Conservation (phyloP, 2,329 filamentous ascomycete species). For the Coniochaeta sp. region DNA sequence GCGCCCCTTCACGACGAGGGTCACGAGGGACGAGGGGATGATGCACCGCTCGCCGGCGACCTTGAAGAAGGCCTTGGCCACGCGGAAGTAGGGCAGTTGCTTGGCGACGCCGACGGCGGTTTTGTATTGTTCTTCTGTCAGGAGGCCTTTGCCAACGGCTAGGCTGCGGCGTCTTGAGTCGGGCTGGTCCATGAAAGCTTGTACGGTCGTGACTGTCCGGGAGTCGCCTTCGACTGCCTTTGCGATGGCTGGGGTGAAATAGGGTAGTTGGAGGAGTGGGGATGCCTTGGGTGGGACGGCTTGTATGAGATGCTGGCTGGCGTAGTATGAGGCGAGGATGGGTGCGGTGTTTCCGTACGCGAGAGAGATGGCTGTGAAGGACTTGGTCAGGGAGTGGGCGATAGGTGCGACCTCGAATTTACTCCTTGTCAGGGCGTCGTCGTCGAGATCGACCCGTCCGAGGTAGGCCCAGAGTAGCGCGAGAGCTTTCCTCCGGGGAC, state of each 20-base stretch:
- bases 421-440: constrained; percentile 67
- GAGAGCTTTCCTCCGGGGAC: constrained; percentile 74
- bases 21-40: constrained; percentile 85
- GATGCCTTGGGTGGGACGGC: constrained; percentile 76
- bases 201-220: constrained; percentile 68
- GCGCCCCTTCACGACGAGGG: constrained; percentile 89
- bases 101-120: constrained; percentile 68
- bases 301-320: constrained; percentile 83
- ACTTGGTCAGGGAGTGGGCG: constrained; percentile 75
- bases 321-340: constrained; percentile 72
- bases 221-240: constrained; percentile 66
- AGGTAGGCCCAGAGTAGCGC: constrained; percentile 94
- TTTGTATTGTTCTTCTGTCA: constrained; percentile 70
- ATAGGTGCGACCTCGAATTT: constrained; percentile 88
- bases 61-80: constrained; percentile 97
- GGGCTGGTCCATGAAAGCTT: constrained; percentile 81
- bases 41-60: constrained; percentile 91
- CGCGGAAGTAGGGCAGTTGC: constrained; percentile 74
- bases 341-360: constrained; percentile 80
- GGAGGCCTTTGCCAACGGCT: constrained; percentile 60
- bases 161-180: constrained; percentile 66
- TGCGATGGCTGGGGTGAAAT: constrained; percentile 65
- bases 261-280: constrained; percentile 83
- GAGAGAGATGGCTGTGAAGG: constrained; percentile 79
- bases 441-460: constrained; percentile 77